These are phyloP conservation scores for Rosa rugosa DNA, from an alignment of 306 rosid genomes.

Conservation along the genomic window DNA sequence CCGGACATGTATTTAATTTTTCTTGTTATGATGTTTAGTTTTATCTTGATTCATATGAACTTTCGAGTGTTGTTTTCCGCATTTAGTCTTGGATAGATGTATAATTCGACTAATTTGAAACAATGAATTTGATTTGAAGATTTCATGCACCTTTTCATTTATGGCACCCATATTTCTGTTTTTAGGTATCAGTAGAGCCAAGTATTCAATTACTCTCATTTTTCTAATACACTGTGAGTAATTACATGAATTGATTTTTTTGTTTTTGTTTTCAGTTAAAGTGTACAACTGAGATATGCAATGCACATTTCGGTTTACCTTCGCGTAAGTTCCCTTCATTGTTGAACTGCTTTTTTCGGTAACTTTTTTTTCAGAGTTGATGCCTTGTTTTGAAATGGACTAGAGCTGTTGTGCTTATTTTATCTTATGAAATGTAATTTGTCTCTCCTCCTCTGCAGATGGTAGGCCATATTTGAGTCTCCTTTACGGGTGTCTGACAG, in stretches of 20 bases:
- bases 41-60: neutral
- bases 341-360: too few species aligned
- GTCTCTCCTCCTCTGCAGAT: neutral
- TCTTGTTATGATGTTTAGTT: neutral
- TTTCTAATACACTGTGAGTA: neutral
- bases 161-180: neutral
- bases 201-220: neutral
- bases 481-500: too few species aligned
- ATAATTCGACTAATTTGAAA: too few species aligned
- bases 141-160: neutral
- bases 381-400: neutral
- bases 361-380: too few species aligned
- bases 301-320: neutral
- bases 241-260: too few species aligned
- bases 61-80: neutral
- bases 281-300: neutral
- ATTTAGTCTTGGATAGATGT: too few species aligned
- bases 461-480: too few species aligned
- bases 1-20: neutral
- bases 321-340: neutral
- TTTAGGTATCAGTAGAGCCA: neutral
- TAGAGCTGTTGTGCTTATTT: neutral
- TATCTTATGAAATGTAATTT: too few species aligned
- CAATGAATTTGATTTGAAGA: neutral
- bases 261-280: neutral